Evolutionary conservation across 305 asterid species (phyloP), one percentile per base, ranked within the genome.

Genomic region (Withania somnifera): DNA sequence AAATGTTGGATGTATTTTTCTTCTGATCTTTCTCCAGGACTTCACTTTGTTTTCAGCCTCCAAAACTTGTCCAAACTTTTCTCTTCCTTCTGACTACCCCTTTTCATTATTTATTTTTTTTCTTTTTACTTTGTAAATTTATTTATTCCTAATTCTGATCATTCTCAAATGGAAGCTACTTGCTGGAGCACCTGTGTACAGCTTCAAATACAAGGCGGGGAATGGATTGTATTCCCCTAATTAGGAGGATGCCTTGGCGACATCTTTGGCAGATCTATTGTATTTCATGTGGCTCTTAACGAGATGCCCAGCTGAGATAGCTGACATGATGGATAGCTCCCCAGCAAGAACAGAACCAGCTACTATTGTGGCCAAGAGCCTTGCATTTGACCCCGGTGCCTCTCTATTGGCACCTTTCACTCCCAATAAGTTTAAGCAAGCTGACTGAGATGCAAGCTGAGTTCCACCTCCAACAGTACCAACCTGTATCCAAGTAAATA

Each of bases 381-480:
- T 82, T 3, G 84, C 66, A 53, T 82, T 82, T 69, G 81, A 71
- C n/a, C 84, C 84, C 26, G 84, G 75, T 20, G 52, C 30, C 20
- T 71, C 84, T 63, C 38, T 82, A 75, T 54, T 82, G 9, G 84
- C 84, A 2, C 84, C 84, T 53, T 82, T 82, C 45, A 82, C 84
- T 42, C 84, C 84, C 14, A 82, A 61, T 7, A 82, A 71, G 81
- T 82, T 82, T n/a, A 82, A 52, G 79, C 84, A 82, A 24, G 84
- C 84, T 54, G 84, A 82, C 38, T 82, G 84, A 54, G 84, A 82
- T 32, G 84, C 75, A 52, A 82, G 84, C 36, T 82, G 84, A 71
- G 84, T 82, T 73, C 84, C 84, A 36, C 84, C 84, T 34, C 84
- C 84, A 69, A 82, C 80, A 9, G 84, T 82, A 32, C 84, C 84